These are phyloP conservation scores for Hortiboletus flavorubellus DNA, from an alignment of 768 basidiomycete species.

Conservation along the genomic window DNA sequence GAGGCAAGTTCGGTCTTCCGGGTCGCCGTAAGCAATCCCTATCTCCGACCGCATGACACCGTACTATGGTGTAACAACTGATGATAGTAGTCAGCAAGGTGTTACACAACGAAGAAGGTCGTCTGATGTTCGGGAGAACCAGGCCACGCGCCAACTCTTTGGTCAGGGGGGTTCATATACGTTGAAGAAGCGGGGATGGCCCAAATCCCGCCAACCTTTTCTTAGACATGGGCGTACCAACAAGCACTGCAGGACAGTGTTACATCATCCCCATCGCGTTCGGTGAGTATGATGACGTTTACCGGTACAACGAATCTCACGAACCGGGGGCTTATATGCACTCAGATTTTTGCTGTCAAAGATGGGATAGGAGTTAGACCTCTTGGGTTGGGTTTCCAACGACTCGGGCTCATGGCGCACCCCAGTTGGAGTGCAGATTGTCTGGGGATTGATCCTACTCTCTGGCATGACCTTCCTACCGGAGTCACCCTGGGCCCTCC, in stretches of 20 bases:
- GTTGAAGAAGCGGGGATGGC: neutral
- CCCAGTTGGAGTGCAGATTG: no score
- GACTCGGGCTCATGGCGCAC: no score
- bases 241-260: no score
- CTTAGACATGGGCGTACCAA: neutral
- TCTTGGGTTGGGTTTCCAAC: constrained; percentile 39
- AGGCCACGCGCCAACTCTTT: neutral
- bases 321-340: constrained; percentile 10
- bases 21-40: neutral
- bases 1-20: neutral
- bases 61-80: neutral
- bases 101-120: neutral
- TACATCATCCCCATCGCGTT: no score
- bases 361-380: neutral
- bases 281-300: no score
- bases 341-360: constrained; percentile 8
- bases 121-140: constrained; percentile 14
- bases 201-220: neutral
- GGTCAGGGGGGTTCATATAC: constrained; percentile 6
- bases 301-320: no score
- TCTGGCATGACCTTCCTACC: constrained; percentile 74
- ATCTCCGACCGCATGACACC: constrained; percentile 7
- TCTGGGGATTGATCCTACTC: constrained; percentile 40
- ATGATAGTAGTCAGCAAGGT: no score
- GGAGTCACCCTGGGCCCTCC: constrained; percentile 53